These are phyloP conservation scores for Bifiguratus adelaidae DNA, from an alignment of 192 early-diverging fungal species.

Conservation along the genomic window DNA sequence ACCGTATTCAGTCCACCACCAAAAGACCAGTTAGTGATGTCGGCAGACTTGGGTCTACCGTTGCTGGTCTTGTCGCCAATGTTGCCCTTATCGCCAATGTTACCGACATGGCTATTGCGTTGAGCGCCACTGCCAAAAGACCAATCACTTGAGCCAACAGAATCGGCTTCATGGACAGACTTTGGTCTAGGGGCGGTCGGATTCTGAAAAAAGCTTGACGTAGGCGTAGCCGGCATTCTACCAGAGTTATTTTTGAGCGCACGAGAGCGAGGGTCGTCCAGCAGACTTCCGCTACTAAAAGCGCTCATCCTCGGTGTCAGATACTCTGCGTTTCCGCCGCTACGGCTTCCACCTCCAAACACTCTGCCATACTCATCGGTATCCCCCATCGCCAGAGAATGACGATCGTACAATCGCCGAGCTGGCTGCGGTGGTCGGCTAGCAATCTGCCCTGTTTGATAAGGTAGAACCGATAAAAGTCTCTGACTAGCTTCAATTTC, in stretches of 20 bases:
- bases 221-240: too few species aligned
- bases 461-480: constrained; percentile 17
- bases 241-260: constrained; percentile 6
- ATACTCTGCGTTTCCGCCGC: not conserved
- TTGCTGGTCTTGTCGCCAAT: constrained; percentile 7
- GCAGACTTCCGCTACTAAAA: constrained; percentile 9
- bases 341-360: constrained; percentile 4
- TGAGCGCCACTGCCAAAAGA: constrained; percentile 8
- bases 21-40: constrained; percentile 17
- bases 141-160: constrained; percentile 8
- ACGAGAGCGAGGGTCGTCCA: constrained; percentile 11
- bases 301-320: not conserved
- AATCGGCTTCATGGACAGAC: constrained; percentile 20
- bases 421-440: constrained; percentile 3
- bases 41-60: constrained; percentile 23
- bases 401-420: constrained; percentile 41
- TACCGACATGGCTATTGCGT: constrained; percentile 4
- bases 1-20: constrained; percentile 1
- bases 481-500: constrained; percentile 35
- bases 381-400: constrained; percentile 36
- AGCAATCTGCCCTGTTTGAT: constrained; percentile 18
- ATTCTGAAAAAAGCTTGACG: too few species aligned
- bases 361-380: constrained; percentile 29
- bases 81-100: constrained; percentile 10
- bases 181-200: constrained; percentile 12